Conservation (phyloP, 1,284 basidiomycete species). For the Trichosporon asahii region DNA sequence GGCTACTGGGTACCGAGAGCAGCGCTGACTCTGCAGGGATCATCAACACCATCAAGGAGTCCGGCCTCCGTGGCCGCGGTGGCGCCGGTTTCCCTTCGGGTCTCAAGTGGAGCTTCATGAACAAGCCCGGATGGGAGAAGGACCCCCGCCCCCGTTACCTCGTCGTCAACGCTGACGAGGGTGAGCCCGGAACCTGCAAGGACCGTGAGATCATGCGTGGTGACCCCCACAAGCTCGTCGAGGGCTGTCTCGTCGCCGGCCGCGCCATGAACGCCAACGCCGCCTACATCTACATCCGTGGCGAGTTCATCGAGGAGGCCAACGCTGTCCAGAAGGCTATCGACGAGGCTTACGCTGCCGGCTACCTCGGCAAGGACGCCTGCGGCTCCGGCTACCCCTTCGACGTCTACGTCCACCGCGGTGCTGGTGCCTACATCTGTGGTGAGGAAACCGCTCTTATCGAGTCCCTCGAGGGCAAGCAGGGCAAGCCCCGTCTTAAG, state of each 20-base stretch:
- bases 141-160: constrained; percentile 89
- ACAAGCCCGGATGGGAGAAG: constrained; percentile 97
- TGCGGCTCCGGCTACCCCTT: constrained; percentile 90
- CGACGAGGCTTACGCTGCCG: constrained; percentile 86
- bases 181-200: constrained; percentile 98
- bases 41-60: constrained; percentile 93
- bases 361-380: constrained; percentile 88
- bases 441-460: constrained; percentile 98
- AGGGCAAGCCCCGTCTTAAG: constrained; percentile 96
- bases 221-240: constrained; percentile 96
- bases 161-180: constrained; percentile 97
- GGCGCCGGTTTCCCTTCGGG: constrained; percentile 97
- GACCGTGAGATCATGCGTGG: constrained; percentile 97
- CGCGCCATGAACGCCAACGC: constrained; percentile 91
- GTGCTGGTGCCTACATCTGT: constrained; percentile 97
- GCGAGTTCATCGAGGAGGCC: constrained; percentile 96
- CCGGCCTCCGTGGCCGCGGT: constrained; percentile 90
- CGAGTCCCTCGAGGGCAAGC: constrained; percentile 93
- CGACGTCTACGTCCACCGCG: constrained; percentile 95
- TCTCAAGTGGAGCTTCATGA: constrained; percentile 93
- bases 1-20: not conserved
- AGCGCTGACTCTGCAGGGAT: constrained; percentile 65
- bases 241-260: constrained; percentile 97
- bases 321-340: constrained; percentile 91
- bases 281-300: constrained; percentile 98